Percentiles rank a stretch among this genome's conserved stretches.
Conservation (phyloP, 129 eudicot species). For the Centella asiatica region DNA sequence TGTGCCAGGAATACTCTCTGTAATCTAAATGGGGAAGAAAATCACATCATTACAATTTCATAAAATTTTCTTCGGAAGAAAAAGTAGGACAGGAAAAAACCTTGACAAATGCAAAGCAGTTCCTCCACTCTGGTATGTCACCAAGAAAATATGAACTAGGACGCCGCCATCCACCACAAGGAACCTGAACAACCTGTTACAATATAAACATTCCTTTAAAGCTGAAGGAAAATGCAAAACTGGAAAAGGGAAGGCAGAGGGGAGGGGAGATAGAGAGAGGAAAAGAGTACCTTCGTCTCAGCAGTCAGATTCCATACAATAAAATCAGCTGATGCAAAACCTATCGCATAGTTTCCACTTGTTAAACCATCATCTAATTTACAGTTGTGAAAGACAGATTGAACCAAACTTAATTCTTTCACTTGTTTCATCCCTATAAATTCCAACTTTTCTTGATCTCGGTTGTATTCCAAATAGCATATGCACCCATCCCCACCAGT, state of each 20-base stretch:
- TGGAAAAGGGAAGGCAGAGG: conserved; percentile 10
- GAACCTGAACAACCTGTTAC: conserved; percentile 58
- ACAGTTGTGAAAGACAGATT: conserved; percentile 37
- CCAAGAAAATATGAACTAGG: conserved; percentile 86
- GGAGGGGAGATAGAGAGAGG: conserved; percentile 13
- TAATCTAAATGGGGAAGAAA: not conserved
- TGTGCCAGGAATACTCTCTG: not conserved
- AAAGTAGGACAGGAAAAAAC: conserved; percentile 19
- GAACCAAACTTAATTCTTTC: conserved; percentile 74
- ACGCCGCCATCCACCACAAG: conserved; percentile 99
- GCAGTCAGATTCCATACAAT: conserved; percentile 71
- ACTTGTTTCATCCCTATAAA: conserved; percentile 89
- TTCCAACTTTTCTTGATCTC: conserved; percentile 37
- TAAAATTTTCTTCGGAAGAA: not conserved
- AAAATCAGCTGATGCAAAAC: conserved; percentile 78
- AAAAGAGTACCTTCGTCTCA: conserved; percentile 65
- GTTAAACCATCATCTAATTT: conserved; percentile 21
- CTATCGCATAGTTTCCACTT: conserved; percentile 64
- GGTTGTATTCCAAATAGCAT: conserved; percentile 70
- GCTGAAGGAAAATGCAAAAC: not conserved
- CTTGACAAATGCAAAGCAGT: conserved; percentile 90
- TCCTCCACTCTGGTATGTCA: conserved; percentile 57
- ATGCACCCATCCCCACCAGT: conserved; percentile 98
- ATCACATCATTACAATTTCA: not conserved
- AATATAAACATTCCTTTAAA: not conserved